phyloP scores from a whole-genome alignment of 1,284 basidiomycete species.

The Pseudozyma pruni region DNA sequence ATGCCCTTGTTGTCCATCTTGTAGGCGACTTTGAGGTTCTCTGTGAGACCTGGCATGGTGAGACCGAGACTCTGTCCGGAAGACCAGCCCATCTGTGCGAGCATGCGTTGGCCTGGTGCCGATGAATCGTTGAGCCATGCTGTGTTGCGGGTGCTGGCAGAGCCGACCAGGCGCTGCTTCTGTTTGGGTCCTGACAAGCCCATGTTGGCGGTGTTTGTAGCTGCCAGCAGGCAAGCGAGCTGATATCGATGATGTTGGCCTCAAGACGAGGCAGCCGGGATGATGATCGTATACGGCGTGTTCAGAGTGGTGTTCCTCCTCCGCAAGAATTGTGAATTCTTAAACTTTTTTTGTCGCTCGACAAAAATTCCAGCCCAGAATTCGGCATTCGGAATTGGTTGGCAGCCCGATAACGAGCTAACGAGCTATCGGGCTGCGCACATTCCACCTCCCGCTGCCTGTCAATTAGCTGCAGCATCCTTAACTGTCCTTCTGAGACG shows the following conservation, averaged over 20 bases:
- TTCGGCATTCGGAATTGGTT: slow-evolving; percentile 24
- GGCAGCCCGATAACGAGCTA: slow-evolving; percentile 25
- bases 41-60: slow-evolving; percentile 53
- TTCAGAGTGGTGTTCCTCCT: too few relatives aligned
- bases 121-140: slow-evolving; percentile 63
- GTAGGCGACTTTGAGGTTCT: slow-evolving; percentile 59
- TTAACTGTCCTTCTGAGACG: too few relatives aligned
- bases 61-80: slow-evolving; percentile 62
- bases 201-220: slow-evolving; percentile 34
- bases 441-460: background rate
- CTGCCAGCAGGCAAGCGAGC: too few relatives aligned
- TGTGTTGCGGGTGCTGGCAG: slow-evolving; percentile 56
- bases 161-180: slow-evolving; percentile 64
- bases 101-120: slow-evolving; percentile 65
- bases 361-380: slow-evolving; percentile 1
- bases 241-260: too few relatives aligned
- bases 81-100: slow-evolving; percentile 66
- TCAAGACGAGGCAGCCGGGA: too few relatives aligned
- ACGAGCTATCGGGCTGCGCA: background rate
- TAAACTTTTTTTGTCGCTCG: slow-evolving; percentile 7
- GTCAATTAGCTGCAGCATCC: too few relatives aligned
- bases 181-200: slow-evolving; percentile 61
- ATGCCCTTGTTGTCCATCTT: slow-evolving; percentile 68
- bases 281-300: too few relatives aligned
- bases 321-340: too few relatives aligned